A percentile compares a stretch with the other conserved stretches of the same genome.
These are phyloP conservation scores for Coniochaeta sp. DNA, from an alignment of 2,329 filamentous ascomycete genomes.

Conservation along the genomic window DNA sequence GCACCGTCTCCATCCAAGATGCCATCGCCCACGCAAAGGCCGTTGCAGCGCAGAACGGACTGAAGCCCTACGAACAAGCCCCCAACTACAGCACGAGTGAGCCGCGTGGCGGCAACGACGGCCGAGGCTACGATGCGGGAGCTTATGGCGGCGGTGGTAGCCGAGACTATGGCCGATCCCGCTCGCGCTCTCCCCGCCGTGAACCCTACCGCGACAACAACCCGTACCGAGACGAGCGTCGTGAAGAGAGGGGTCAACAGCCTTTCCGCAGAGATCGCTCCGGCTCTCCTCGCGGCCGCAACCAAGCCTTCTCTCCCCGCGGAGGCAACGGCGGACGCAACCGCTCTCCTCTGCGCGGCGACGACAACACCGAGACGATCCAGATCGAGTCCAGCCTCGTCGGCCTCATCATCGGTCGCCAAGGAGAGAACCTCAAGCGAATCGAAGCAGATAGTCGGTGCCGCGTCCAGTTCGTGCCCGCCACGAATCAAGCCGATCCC, in stretches of 20 bases:
- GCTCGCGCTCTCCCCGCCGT: constrained; percentile 68
- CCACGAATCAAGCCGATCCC: constrained; percentile 62
- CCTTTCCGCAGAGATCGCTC: constrained; percentile 61
- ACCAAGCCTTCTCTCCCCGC: constrained; percentile 51
- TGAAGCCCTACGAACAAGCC: constrained; percentile 55
- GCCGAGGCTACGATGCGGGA: too few relatives aligned
- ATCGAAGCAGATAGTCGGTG: constrained; percentile 79
- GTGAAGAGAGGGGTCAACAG: constrained; percentile 53
- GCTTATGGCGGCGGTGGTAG: too few relatives aligned
- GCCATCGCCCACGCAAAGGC: constrained; percentile 79
- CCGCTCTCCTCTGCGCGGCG: constrained; percentile 64
- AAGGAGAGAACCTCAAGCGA: constrained; percentile 80
- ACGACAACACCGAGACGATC: constrained; percentile 74
- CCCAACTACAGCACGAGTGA: constrained; percentile 35
- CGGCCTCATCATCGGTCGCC: constrained; percentile 82
- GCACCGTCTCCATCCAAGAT: constrained; percentile 76
- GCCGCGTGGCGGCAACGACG: constrained; percentile 34
- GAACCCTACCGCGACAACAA: constrained; percentile 71
- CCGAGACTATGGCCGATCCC: constrained; percentile 56
- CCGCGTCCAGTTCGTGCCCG: constrained; percentile 80
- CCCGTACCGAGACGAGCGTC: constrained; percentile 79
- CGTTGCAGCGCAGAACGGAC: constrained; percentile 72
- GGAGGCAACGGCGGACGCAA: constrained; percentile 53
- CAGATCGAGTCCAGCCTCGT: constrained; percentile 82
- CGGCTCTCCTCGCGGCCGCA: constrained; percentile 50